Evolutionary conservation across 2,329 filamentous ascomycete species (phyloP).

Genomic region (Curvularia lunata): DNA sequence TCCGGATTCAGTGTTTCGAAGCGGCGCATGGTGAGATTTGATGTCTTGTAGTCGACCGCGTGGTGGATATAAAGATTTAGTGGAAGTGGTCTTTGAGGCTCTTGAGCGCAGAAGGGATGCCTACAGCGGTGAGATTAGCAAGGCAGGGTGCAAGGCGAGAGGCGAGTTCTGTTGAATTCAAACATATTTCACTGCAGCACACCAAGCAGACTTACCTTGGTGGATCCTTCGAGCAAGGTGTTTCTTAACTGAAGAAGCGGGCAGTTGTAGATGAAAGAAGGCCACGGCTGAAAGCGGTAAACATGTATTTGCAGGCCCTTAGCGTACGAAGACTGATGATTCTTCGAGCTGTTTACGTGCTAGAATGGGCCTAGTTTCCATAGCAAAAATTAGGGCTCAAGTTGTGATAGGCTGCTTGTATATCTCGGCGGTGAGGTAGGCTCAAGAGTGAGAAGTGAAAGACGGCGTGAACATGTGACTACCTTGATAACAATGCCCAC

Average conservation of each 20-base stretch:
- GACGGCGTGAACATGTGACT: neutral
- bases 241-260: neutral
- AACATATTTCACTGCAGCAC: neutral
- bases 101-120: neutral
- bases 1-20: slow-evolving; percentile 43
- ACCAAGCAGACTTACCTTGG: neutral
- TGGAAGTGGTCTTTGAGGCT: neutral
- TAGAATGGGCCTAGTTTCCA: neutral
- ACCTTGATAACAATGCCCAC: neutral
- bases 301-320: neutral
- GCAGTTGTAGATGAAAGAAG: neutral
- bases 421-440: slow-evolving; percentile 2
- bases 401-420: neutral
- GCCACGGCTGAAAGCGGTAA: neutral
- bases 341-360: neutral
- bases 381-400: neutral
- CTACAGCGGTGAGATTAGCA: neutral
- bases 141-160: neutral
- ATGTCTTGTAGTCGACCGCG: too few species aligned
- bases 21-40: slow-evolving; percentile 35
- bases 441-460: slow-evolving; percentile 8
- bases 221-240: neutral
- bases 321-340: neutral
- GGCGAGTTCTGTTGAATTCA: neutral
- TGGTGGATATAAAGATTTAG: neutral